Evolutionary conservation across 1,284 basidiomycete species (phyloP).

Genomic region (Cutaneotrichosporon sp.): DNA sequence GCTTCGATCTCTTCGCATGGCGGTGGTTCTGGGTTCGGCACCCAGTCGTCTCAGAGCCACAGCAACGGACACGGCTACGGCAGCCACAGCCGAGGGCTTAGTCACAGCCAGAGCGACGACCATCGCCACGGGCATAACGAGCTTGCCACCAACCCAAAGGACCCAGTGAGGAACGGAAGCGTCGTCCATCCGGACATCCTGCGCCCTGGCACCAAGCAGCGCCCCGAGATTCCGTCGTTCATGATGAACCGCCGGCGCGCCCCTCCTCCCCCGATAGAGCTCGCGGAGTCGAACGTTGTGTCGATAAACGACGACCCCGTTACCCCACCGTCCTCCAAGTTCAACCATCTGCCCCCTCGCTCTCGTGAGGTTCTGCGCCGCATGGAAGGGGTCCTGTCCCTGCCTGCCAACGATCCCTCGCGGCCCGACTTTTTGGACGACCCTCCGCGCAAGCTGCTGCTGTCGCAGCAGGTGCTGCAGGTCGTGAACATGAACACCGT

Average conservation of each 20-base stretch:
- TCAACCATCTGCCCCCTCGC: not conserved
- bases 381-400: constrained; percentile 61
- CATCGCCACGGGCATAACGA: constrained; percentile 7
- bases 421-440: constrained; percentile 72
- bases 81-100: constrained; percentile 5
- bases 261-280: constrained; percentile 21
- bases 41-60: not conserved
- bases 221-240: constrained; percentile 20
- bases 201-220: not conserved
- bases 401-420: constrained; percentile 56
- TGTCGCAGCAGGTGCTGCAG: constrained; percentile 85
- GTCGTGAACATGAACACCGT: constrained; percentile 80
- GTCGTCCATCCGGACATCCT: not conserved
- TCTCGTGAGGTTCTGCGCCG: constrained; percentile 32
- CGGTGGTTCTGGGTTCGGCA: constrained; percentile 1
- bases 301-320: constrained; percentile 22
- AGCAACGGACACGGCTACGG: constrained; percentile 3
- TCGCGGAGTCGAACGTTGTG: constrained; percentile 21
- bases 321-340: not conserved
- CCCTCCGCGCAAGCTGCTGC: constrained; percentile 78
- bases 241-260: constrained; percentile 24
- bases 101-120: constrained; percentile 13
- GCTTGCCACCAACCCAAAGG: not conserved
- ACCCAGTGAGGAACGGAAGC: not conserved
- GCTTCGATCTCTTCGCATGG: constrained; percentile 11